phyloP scores from a whole-genome alignment of 2,329 filamentous ascomycete genomes.

The Diaporthe velutina region DNA sequence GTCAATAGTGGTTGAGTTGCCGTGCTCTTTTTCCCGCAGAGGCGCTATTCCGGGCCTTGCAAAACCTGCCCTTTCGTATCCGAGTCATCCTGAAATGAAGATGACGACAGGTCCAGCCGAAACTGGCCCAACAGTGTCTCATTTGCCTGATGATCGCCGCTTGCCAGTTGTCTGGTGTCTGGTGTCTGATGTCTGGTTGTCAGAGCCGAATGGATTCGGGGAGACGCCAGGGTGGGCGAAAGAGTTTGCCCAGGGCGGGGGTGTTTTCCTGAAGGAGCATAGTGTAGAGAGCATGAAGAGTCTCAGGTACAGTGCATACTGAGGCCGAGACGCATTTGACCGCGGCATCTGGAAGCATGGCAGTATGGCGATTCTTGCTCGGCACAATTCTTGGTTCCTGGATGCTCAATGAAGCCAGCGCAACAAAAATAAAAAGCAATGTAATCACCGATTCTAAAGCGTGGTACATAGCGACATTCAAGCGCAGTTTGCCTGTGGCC shows the following conservation, averaged over 20 bases:
- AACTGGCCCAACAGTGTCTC: constrained; percentile 30
- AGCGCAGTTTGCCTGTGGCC: neutral
- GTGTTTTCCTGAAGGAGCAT: constrained; percentile 30
- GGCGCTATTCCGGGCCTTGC: constrained; percentile 3
- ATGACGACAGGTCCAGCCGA: constrained; percentile 32
- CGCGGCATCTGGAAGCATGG: neutral
- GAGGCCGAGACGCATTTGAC: constrained; percentile 20
- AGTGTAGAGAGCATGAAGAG: constrained; percentile 24
- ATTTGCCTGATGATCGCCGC: constrained; percentile 32
- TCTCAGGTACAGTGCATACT: constrained; percentile 34
- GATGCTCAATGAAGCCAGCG: neutral
- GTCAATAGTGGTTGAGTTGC: constrained; percentile 23
- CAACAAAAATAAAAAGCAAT: constrained; percentile 1
- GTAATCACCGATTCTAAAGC: neutral
- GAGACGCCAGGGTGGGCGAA: constrained; percentile 22
- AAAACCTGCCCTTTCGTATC: constrained; percentile 29
- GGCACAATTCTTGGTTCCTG: constrained; percentile 8
- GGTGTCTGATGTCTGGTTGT: constrained; percentile 3
- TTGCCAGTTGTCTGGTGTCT: constrained; percentile 33
- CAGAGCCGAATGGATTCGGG: constrained; percentile 20
- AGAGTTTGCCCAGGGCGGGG: constrained; percentile 34
- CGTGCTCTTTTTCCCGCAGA: constrained; percentile 1
- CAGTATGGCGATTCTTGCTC: neutral
- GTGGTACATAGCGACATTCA: neutral
- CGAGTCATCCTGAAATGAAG: constrained; percentile 35